Base-by-base conservation (phyloP, 805 yeast genomes). In the Yamadazyma takamatsuzukensis region DNA sequence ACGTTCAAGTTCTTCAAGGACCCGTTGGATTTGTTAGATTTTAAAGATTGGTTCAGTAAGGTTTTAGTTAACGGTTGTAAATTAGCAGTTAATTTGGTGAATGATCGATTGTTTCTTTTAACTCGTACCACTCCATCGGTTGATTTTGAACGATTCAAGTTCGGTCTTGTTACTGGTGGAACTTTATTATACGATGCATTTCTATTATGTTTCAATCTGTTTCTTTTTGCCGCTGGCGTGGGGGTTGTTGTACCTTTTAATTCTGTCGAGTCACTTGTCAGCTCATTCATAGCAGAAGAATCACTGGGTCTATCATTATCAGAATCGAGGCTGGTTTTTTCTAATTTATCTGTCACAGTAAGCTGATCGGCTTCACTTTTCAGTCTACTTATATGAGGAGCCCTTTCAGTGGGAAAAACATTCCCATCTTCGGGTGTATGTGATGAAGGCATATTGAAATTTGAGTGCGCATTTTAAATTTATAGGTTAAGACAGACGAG, bases 1-100 rank as follows among this genome's bases (percentile, higher is more conserved):
- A 33, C 18, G 17, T 42, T 39, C 40, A 51, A 33, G 9, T 58
- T 64, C 46, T 62, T 63, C 29, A 64, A 43, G 9, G 69, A 62
- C 3, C 49, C 44, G 15, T 48, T 41, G 6, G 69, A 59, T 37
- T 54, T 59, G 43, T 48, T 61, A 9, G 59, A 49, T 36, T 55
- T 53, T 10, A 54, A 28, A 2, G 60, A 49, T 13, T 45, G 60
- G 23, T 53, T 60, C 17, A 60, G 52, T n/a, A 43, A 29, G 3
- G 67, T 54, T 30, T 54, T 54, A 7, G 67, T 61, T 25, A 61
- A 43, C 7, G 68, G 68, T 23, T 59, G 66, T n/a, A 64, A 40
- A 4, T 58, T 58, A 4, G 54, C 36, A 7, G 33, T 13, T 11
- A 62, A 32, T 42, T 63, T 66, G 5, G 68, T 62, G 25, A 50